Conservation (phyloP, 2,329 filamentous ascomycete species). For the Fusarium sp. region DNA sequence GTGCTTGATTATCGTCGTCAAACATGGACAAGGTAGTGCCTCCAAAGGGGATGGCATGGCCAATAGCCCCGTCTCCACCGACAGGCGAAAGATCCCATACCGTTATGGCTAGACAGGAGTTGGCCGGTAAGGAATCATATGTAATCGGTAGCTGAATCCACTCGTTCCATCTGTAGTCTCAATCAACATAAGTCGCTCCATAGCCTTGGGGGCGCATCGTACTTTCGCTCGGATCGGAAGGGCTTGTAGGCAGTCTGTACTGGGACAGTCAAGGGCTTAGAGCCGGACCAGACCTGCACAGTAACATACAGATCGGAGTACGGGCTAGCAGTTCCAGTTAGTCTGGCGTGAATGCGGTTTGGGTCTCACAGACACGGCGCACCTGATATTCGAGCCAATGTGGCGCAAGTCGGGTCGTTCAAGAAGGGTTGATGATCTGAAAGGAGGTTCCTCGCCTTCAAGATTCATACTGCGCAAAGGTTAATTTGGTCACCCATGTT, state of each 20-base stretch:
- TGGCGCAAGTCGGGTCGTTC: constrained; percentile 84
- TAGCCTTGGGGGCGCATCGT: constrained; percentile 17
- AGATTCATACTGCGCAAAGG: constrained; percentile 57
- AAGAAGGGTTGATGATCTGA: constrained; percentile 75
- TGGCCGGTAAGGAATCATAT: constrained; percentile 83
- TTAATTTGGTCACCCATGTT: constrained; percentile 29
- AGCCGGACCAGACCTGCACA: constrained; percentile 93
- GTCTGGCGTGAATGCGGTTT: constrained; percentile 25
- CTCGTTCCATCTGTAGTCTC: constrained; percentile 81
- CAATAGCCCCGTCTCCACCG: constrained; percentile 74
- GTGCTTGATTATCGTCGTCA: constrained; percentile 88
- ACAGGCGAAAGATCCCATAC: constrained; percentile 93
- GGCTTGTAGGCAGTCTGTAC: constrained; percentile 93
- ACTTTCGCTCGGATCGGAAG: constrained; percentile 80
- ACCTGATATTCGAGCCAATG: constrained; percentile 86
- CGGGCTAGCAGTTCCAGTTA: constrained; percentile 61
- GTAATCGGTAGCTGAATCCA: constrained; percentile 91
- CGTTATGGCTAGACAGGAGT: constrained; percentile 89
- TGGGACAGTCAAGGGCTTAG: constrained; percentile 91
- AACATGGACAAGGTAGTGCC: constrained; percentile 94
- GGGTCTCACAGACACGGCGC: constrained; percentile 22
- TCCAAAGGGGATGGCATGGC: constrained; percentile 89
- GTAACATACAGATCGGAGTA: constrained; percentile 93
- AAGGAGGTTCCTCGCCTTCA: constrained; percentile 57
- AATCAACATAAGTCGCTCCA: constrained; percentile 18